A percentile compares a stretch with the other conserved stretches of the same genome.
Evolutionary conservation across 108 stramenopile species (phyloP).

Genomic region (Skeletonema costatum): DNA sequence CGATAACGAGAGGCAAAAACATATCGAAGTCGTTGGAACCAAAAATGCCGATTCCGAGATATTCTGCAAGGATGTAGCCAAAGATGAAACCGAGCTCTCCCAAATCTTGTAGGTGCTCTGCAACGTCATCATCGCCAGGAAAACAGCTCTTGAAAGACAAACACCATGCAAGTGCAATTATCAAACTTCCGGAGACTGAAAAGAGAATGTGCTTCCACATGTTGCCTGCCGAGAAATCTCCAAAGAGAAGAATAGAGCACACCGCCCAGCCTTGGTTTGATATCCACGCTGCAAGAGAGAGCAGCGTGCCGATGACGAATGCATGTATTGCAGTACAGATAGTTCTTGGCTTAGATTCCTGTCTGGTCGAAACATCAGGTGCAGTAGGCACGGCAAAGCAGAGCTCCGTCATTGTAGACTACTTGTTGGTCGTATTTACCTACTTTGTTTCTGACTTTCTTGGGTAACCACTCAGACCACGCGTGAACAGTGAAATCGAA

Average conservation of each 20-base stretch:
- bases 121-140: slow-evolving; percentile 7
- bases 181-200: slow-evolving; percentile 3
- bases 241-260: slow-evolving; percentile 23
- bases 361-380: background rate
- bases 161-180: slow-evolving; percentile 23
- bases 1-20: slow-evolving; percentile 3
- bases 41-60: background rate
- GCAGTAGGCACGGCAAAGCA: background rate
- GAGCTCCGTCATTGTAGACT: background rate
- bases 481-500: too few relatives aligned
- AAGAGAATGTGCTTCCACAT: slow-evolving; percentile 35
- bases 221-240: slow-evolving; percentile 13
- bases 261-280: slow-evolving; percentile 34
- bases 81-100: slow-evolving; percentile 34
- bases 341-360: background rate
- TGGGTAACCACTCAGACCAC: too few relatives aligned
- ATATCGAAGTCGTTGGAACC: slow-evolving; percentile 1
- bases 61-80: slow-evolving; percentile 22
- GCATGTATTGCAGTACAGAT: background rate
- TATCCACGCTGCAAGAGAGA: slow-evolving; percentile 24
- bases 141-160: slow-evolving; percentile 15
- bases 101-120: slow-evolving; percentile 28
- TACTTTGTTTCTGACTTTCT: too few relatives aligned
- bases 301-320: slow-evolving; percentile 16
- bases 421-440: too few relatives aligned